These are phyloP conservation scores for Pseudogymnoascus sp. DNA, from an alignment of 2,329 filamentous ascomycete genomes.

Conservation along the genomic window DNA sequence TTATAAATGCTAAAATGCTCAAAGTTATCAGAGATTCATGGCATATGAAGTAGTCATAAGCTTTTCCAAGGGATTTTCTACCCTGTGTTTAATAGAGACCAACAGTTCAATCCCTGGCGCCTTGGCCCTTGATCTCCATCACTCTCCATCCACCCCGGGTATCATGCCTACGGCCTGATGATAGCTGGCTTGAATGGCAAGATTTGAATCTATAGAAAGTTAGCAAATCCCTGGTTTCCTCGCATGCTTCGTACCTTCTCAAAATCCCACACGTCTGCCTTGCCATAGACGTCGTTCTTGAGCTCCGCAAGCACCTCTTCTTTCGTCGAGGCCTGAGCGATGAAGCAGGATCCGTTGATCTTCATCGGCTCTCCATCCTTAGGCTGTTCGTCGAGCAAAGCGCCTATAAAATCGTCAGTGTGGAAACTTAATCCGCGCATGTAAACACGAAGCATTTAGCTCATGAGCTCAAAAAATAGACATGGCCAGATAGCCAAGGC, in stretches of 20 bases:
- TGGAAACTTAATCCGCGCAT: background rate
- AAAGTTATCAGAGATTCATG: background rate
- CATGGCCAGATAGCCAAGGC: background rate
- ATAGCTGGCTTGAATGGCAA: constrained; percentile 12
- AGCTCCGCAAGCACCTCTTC: constrained; percentile 63
- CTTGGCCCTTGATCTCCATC: background rate
- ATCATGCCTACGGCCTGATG: background rate
- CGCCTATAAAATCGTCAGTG: constrained; percentile 40
- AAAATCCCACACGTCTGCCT: constrained; percentile 71
- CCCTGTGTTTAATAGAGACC: background rate
- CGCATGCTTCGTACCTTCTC: constrained; percentile 44
- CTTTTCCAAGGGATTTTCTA: background rate
- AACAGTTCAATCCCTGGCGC: background rate
- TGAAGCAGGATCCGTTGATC: constrained; percentile 67
- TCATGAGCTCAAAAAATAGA: no score
- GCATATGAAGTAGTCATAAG: background rate
- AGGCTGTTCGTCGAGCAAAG: constrained; percentile 59
- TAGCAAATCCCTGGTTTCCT: background rate
- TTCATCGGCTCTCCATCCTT: constrained; percentile 51
- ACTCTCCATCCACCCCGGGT: background rate
- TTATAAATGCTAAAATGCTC: background rate
- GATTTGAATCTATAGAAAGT: constrained; percentile 11
- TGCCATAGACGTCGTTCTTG: constrained; percentile 65
- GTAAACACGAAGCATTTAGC: background rate
- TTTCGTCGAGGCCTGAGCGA: constrained; percentile 57